A percentile compares a stretch with the other conserved stretches of the same genome.
Conservation (phyloP, 2,329 filamentous ascomycete species). For the Uncinocarpus reesii region DNA sequence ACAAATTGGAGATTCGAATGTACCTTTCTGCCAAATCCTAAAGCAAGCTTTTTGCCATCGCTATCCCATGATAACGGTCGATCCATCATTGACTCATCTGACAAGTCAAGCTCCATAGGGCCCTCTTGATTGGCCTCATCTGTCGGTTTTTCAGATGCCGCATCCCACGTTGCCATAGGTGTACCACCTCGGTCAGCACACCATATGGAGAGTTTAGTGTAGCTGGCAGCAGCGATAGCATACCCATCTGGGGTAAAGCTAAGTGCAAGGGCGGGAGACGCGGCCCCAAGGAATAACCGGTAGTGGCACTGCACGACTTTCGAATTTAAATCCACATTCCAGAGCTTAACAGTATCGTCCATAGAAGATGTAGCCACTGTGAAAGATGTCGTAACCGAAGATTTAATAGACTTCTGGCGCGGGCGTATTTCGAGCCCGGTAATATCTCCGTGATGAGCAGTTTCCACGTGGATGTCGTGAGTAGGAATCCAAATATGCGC, state of each 20-base stretch:
- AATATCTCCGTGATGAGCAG: conserved; percentile 35
- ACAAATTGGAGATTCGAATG: conserved; percentile 14
- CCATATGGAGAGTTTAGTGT: conserved; percentile 39
- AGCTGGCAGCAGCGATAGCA: conserved; percentile 37
- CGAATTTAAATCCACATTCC: conserved; percentile 33
- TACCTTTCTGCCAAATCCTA: conserved; percentile 43
- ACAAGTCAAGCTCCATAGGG: conserved; percentile 13
- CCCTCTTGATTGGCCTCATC: conserved; percentile 28
- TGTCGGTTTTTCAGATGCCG: conserved; percentile 28
- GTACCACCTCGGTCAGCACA: conserved; percentile 37
- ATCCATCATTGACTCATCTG: conserved; percentile 22
- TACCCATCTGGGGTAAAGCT: conserved; percentile 41
- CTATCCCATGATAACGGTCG: conserved; percentile 43
- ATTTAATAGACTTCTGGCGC: conserved; percentile 23
- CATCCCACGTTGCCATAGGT: conserved; percentile 34
- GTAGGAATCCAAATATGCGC: conserved; percentile 38
- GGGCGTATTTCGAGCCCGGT: conserved; percentile 36
- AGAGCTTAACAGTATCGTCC: conserved; percentile 38
- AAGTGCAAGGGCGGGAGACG: conserved; percentile 32
- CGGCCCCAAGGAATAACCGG: conserved; percentile 28
- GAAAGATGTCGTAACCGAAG: conserved; percentile 21
- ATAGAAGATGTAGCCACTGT: conserved; percentile 38
- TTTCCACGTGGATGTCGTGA: conserved; percentile 31
- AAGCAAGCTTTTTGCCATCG: conserved; percentile 45
- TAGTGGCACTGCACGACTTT: conserved; percentile 31